phyloP scores from a whole-genome alignment of 1,139 yeast species.

The Scheffersomyces stambukii region DNA sequence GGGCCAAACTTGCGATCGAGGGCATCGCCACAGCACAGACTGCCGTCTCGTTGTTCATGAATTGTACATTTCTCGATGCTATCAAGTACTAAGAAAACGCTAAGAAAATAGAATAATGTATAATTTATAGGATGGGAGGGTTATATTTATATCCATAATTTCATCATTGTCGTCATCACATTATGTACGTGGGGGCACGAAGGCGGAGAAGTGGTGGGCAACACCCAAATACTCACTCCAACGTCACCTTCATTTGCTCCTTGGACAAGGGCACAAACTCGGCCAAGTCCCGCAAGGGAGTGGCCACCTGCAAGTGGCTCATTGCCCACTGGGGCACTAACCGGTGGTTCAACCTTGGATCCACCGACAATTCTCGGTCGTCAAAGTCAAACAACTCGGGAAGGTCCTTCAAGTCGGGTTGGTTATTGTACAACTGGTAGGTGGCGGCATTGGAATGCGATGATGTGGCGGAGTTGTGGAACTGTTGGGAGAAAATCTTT shows the following conservation, averaged over 20 bases:
- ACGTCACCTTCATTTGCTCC: slow-evolving; percentile 33
- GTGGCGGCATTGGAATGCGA: slow-evolving; percentile 23
- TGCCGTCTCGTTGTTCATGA: too few species aligned
- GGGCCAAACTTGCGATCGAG: too few species aligned
- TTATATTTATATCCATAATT: too few species aligned
- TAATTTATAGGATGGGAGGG: too few species aligned
- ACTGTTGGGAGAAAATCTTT: slow-evolving; percentile 41
- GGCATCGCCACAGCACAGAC: too few species aligned
- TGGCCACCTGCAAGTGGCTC: slow-evolving; percentile 23
- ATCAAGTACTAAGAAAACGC: too few species aligned
- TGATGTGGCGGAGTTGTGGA: slow-evolving; percentile 12
- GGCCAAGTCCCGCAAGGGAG: slow-evolving; percentile 19
- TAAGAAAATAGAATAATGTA: too few species aligned
- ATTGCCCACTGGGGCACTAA: slow-evolving; percentile 41
- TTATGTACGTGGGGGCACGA: too few species aligned
- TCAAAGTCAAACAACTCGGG: slow-evolving; percentile 50
- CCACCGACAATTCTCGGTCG: slow-evolving; percentile 43
- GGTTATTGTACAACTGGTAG: slow-evolving; percentile 34
- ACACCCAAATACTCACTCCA: slow-evolving; percentile 32
- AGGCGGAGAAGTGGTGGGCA: too few species aligned
- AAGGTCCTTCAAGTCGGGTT: slow-evolving; percentile 39
- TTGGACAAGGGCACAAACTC: slow-evolving; percentile 32
- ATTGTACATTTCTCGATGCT: too few species aligned
- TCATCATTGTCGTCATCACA: too few species aligned
- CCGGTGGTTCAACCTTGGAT: slow-evolving; percentile 28